Percentiles rank a stretch among this genome's conserved stretches.
Conservation (phyloP, 176 grass and related monocot genomes). For the Metroxylon sagu region DNA sequence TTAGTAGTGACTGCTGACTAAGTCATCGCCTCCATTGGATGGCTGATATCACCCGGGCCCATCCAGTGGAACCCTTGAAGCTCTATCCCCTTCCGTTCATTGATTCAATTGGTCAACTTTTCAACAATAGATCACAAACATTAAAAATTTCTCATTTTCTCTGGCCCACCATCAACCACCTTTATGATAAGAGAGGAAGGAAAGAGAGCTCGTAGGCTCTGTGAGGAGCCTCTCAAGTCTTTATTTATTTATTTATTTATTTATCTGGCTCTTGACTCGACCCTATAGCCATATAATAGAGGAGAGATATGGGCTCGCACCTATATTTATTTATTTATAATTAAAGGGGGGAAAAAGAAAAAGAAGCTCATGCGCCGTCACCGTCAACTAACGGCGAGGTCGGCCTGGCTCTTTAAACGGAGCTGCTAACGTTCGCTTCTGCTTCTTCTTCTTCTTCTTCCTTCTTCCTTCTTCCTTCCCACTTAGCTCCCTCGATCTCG, state of each 20-base stretch:
- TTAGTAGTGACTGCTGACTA: too few species aligned
- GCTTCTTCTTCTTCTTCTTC: constrained; percentile 4
- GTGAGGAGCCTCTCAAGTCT: constrained; percentile 11
- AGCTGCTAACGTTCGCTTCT: neutral
- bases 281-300: neutral
- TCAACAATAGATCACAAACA: neutral
- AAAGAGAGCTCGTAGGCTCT: neutral
- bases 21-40: too few species aligned
- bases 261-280: neutral
- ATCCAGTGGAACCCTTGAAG: neutral
- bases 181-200: constrained; percentile 30
- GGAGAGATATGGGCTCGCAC: neutral
- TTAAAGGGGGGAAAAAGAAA: neutral
- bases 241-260: too few species aligned
- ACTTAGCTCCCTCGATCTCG: too few species aligned
- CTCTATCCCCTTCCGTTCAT: neutral
- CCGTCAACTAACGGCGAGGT: constrained; percentile 23
- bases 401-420: constrained; percentile 46
- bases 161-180: constrained; percentile 20
- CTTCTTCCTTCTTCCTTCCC: neutral
- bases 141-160: neutral
- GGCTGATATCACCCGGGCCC: too few species aligned
- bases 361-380: constrained; percentile 24
- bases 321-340: neutral
- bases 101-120: neutral